These are phyloP conservation scores for Casuarina cunninghamiana DNA, from an alignment of 306 rosid genomes.

Conservation along the genomic window DNA sequence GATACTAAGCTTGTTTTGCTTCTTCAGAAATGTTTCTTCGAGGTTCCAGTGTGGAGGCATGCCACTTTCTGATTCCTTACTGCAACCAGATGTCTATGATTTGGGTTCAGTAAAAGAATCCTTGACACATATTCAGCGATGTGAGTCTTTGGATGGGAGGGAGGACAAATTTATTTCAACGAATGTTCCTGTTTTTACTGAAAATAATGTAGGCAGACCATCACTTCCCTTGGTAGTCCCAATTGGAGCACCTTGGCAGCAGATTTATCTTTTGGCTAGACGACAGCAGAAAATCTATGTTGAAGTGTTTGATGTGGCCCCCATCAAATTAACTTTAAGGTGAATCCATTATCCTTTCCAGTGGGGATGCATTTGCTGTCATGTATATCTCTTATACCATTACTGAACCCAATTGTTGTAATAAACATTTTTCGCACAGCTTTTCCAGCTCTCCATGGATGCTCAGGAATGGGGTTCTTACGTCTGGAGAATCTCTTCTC, in stretches of 20 bases:
- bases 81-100: conserved; percentile 26
- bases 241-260: conserved; percentile 98
- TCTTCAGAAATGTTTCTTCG: conserved; percentile 60
- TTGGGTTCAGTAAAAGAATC: conserved; percentile 39
- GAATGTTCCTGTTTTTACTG: conserved; percentile 39
- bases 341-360: conserved; percentile 24
- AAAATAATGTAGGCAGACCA: conserved; percentile 32
- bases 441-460: conserved; percentile 96
- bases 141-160: conserved; percentile 39
- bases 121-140: conserved; percentile 34
- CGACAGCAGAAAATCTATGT: conserved; percentile 84
- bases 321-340: conserved; percentile 87
- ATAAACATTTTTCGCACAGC: conserved; percentile 47
- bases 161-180: conserved; percentile 34
- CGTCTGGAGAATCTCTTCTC: conserved; percentile 72
- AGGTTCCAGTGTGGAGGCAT: conserved; percentile 48
- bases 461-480: conserved; percentile 67
- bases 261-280: conserved; percentile 83
- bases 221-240: conserved; percentile 73
- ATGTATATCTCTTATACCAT: conserved; percentile 14
- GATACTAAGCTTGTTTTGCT: conserved; percentile 81
- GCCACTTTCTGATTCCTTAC: conserved; percentile 47
- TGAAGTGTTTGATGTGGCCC: conserved; percentile 80
- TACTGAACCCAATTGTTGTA: conserved; percentile 24
- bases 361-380: conserved; percentile 9